A percentile compares a stretch with the other conserved stretches of the same genome.
These are phyloP conservation scores for Komagataea norvegica DNA, from an alignment of 1,139 yeast species.

Conservation along the genomic window DNA sequence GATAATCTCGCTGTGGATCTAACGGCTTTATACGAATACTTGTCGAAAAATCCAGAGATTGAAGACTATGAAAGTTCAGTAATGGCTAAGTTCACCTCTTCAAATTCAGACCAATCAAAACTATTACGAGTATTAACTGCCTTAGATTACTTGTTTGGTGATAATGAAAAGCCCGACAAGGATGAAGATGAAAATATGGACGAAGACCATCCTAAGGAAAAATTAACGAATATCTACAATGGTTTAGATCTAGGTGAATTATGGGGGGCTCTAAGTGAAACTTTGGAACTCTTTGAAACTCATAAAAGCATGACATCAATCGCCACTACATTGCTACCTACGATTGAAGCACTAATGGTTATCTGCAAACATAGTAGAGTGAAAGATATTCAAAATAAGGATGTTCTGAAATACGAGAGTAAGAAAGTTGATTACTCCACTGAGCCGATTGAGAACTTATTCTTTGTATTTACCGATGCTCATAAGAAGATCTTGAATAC, in stretches of 20 bases:
- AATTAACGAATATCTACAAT: slow-evolving; percentile 58
- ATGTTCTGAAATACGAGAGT: slow-evolving; percentile 54
- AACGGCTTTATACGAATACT: slow-evolving; percentile 43
- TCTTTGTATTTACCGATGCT: slow-evolving; percentile 84
- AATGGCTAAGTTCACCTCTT: slow-evolving; percentile 67
- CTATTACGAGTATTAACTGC: slow-evolving; percentile 82
- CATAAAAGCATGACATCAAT: slow-evolving; percentile 49
- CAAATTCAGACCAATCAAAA: slow-evolving; percentile 86
- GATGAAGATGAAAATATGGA: slow-evolving; percentile 27
- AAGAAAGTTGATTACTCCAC: slow-evolving; percentile 60
- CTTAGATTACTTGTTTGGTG: slow-evolving; percentile 67
- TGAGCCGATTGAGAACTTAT: slow-evolving; percentile 74
- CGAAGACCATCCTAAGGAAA: slow-evolving; percentile 32
- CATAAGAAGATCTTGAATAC: slow-evolving; percentile 87
- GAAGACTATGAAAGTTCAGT: slow-evolving; percentile 48
- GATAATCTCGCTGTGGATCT: slow-evolving; percentile 54
- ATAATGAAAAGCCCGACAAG: slow-evolving; percentile 28
- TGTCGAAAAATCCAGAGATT: slow-evolving; percentile 36
- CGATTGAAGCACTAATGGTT: slow-evolving; percentile 91
- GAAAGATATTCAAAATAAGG: slow-evolving; percentile 57
- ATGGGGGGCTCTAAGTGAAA: slow-evolving; percentile 85
- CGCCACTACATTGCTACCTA: slow-evolving; percentile 78
- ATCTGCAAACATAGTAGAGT: slow-evolving; percentile 86
- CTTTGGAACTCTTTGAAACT: slow-evolving; percentile 58
- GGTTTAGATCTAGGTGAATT: slow-evolving; percentile 68